phyloP scores from a whole-genome alignment of 2,329 filamentous ascomycete species.

The Hypoxylon sp. region DNA sequence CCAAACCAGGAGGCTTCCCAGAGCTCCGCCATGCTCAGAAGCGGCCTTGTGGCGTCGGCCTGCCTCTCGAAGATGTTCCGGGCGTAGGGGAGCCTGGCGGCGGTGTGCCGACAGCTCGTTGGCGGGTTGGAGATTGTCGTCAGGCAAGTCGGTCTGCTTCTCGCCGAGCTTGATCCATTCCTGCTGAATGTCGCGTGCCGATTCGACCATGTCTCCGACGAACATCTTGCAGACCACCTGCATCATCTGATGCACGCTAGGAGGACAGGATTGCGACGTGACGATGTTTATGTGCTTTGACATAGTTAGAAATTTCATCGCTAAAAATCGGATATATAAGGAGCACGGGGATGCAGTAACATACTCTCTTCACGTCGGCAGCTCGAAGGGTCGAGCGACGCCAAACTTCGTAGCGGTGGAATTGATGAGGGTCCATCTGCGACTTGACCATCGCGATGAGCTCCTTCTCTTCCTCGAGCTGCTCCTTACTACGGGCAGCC shows the following conservation, averaged over 20 bases:
- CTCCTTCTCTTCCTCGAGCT: conserved; percentile 68
- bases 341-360: conserved; percentile 38
- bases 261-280: conserved; percentile 78
- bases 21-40: conserved; percentile 66
- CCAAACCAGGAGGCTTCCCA: conserved; percentile 67
- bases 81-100: conserved; percentile 67
- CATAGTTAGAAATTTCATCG: conserved; percentile 21
- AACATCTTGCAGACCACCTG: conserved; percentile 80
- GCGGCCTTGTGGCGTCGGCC: conserved; percentile 71
- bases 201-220: conserved; percentile 77
- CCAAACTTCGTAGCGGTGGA: conserved; percentile 74
- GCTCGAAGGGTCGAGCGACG: conserved; percentile 73
- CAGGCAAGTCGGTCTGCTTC: conserved; percentile 61
- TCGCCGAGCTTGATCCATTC: conserved; percentile 72
- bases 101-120: conserved; percentile 49
- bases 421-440: conserved; percentile 71
- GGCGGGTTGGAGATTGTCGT: conserved; percentile 47
- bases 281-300: conserved; percentile 77
- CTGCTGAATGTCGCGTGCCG: conserved; percentile 72
- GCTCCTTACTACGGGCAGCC: conserved; percentile 67
- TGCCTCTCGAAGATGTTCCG: conserved; percentile 79
- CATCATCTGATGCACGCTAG: conserved; percentile 77
- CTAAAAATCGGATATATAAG: background rate
- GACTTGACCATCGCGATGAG: conserved; percentile 68
- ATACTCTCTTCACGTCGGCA: conserved; percentile 71